Evolutionary conservation across 2,329 filamentous ascomycete genomes (phyloP), one percentile per base, ranked within the genome.

Genomic region (Ilyonectria sp.): DNA sequence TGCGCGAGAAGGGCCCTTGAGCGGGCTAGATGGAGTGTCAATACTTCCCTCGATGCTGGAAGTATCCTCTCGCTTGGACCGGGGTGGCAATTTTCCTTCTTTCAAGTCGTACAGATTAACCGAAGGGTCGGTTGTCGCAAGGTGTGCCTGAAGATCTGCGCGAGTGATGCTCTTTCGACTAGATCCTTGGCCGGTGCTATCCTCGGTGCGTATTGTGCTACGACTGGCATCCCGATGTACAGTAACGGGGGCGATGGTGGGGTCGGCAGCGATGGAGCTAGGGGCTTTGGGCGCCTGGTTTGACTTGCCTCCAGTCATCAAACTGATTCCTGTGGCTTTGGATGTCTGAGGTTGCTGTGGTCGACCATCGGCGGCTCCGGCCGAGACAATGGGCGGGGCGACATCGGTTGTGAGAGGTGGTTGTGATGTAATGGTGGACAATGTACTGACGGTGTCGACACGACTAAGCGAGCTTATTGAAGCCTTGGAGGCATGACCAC

Each of bases 241-340:
- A 56, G 86, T 85, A 13, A 86, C 79, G 4, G 88, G 84, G 1
- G 85, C 81, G 33, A 88, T 84, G 68, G 79, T 85, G 29, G 81
- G 81, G 21, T 83, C 82, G 4, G 80, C 79, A 6, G 81, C 76
- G 2, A 81, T 80, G n/a, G 81, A 77, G 19, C 82, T 81, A 53
- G 83, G 84, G 4, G 81, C 79, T 54, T 84, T 83, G 61, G 81
- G 84, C 1, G 83, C 79, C 65, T 83, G 84, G 3, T 77, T 76
- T 1, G 86, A 82, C 68, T 85, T 88, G 5, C 82, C 80, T 2
- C 80, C 78, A 2, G 84, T 78, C 68, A 84, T 79, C 13, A 85
- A 82, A n/a, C 83, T 81, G 49, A 85, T 81, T 10, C 86, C 86
- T 10, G 84, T 84, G 6, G 84, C 77, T 63, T 85, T 88, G n/a